Evolutionary conservation across 768 basidiomycete species (phyloP).

Genomic region (Myochromella boudieri): DNA sequence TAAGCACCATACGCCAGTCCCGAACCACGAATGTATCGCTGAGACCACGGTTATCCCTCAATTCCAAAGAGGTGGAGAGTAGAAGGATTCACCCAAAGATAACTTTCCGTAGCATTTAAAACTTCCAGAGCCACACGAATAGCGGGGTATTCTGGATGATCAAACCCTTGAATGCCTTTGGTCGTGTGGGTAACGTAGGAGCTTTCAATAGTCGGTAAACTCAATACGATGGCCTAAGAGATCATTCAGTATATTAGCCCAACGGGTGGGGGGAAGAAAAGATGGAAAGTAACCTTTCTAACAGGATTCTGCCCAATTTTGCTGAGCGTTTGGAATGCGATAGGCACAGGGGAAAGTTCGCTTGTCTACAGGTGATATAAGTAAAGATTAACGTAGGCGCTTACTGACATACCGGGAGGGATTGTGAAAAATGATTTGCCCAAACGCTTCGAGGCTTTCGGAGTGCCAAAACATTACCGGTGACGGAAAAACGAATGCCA

Average conservation of each 20-base stretch:
- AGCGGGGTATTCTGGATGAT: slow-evolving; percentile 83
- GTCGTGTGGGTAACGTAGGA: slow-evolving; percentile 79
- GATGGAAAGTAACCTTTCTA: slow-evolving; percentile 51
- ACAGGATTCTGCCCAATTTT: slow-evolving; percentile 70
- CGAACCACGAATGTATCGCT: slow-evolving; percentile 90
- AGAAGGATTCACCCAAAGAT: slow-evolving; percentile 71
- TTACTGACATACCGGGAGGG: slow-evolving; percentile 50
- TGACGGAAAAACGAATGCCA: slow-evolving; percentile 84
- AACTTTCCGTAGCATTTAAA: slow-evolving; percentile 92
- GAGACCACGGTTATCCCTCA: slow-evolving; percentile 11
- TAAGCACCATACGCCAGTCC: slow-evolving; percentile 95
- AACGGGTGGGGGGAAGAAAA: background rate
- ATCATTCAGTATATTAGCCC: slow-evolving; percentile 9
- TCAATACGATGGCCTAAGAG: slow-evolving; percentile 75
- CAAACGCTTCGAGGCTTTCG: slow-evolving; percentile 72
- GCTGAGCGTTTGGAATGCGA: slow-evolving; percentile 69
- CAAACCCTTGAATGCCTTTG: slow-evolving; percentile 76
- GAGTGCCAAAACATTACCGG: slow-evolving; percentile 79
- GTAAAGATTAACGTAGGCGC: background rate
- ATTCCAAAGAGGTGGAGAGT: background rate
- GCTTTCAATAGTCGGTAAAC: slow-evolving; percentile 93
- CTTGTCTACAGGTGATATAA: slow-evolving; percentile 38
- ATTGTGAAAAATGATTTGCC: slow-evolving; percentile 63
- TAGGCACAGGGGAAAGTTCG: slow-evolving; percentile 63
- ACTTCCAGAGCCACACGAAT: slow-evolving; percentile 82